Base-by-base conservation (phyloP, 495 filamentous ascomycete genomes). In the Neurospora sp. region DNA sequence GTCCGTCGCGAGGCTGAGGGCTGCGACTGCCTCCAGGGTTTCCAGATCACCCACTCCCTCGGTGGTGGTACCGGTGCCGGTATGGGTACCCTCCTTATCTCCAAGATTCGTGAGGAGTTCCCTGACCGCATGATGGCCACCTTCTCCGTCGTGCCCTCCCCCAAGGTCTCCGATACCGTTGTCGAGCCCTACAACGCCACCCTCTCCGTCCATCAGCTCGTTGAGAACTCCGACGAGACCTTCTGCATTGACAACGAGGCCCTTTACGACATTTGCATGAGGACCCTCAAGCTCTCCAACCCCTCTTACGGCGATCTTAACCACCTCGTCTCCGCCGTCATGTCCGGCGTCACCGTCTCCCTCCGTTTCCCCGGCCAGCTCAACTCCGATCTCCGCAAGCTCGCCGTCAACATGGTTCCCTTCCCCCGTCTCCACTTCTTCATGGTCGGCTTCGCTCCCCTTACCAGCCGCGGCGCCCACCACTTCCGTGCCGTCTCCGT, bases 171-270 rank as follows among this genome's bases (percentile, higher is more conserved):
- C 75, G 96, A 99, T 82, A 99, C 96, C 83, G 96, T 99, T 79
- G 96, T 99, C 82, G 96, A 99, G 89, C 96, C 96, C 74, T 99
- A 99, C 91, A 99, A 99, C 85, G 96, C 96, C 80, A 99, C 96
- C 79, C 92, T 99, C 75, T 99, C 96, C 79, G 89, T 99, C 75
- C 96, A 99, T 87, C 96, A 99, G 89, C 90, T 99, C 76, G 96
- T 99, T 82, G 96, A 99, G 91, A 97, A 99, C 91, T 98, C 96
- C 69, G 96, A 99, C 82, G 96, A 98, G 93, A 99, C 96, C 83
- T 99, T 99, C 92, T 99, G 96, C 89, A 99, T 99, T 83, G 96
- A 99, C 83, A 99, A 99, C 88, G 96, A 99, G 91, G 96, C 96
- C 84, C 90, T 99, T 78, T 99, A 98, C 88, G 96, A 98, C 84